phyloP scores from a whole-genome alignment of 495 filamentous ascomycete genomes.

The Acidiella bohemica region DNA sequence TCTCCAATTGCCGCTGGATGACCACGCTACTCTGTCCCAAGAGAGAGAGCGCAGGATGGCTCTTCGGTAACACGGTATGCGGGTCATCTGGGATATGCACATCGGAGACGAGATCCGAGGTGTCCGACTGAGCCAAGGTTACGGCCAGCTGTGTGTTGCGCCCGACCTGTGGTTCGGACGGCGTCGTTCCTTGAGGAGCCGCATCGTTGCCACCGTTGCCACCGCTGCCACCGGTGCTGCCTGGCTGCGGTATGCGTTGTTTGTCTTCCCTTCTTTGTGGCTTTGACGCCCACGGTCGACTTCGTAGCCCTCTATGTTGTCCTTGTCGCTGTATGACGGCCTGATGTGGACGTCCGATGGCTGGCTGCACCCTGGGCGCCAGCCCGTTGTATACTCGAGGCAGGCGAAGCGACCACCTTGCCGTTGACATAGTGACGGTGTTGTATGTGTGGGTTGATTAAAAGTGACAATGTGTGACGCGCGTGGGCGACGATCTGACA shows the following conservation, averaged over 20 bases:
- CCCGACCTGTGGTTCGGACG: slow-evolving; percentile 8
- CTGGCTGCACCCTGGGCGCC: too few relatives aligned
- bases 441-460: background rate
- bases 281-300: slow-evolving; percentile 6
- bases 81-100: slow-evolving; percentile 51
- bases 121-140: slow-evolving; percentile 12
- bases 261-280: background rate
- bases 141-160: slow-evolving; percentile 18
- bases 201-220: background rate
- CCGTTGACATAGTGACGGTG: slow-evolving; percentile 10
- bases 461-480: too few relatives aligned
- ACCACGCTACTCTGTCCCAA: slow-evolving; percentile 51
- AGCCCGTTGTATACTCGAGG: slow-evolving; percentile 3
- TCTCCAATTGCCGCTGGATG: slow-evolving; percentile 51
- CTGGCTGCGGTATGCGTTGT: slow-evolving; percentile 3
- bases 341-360: background rate
- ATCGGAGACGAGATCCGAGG: slow-evolving; percentile 23
- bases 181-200: background rate
- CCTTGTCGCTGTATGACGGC: background rate
- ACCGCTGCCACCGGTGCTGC: background rate
- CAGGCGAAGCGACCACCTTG: slow-evolving; percentile 11
- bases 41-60: slow-evolving; percentile 46
- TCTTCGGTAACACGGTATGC: slow-evolving; percentile 45
- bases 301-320: slow-evolving; percentile 9
- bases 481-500: too few relatives aligned